phyloP scores from a whole-genome alignment of 192 early-diverging fungal species.

The Funneliformis mosseae region DNA sequence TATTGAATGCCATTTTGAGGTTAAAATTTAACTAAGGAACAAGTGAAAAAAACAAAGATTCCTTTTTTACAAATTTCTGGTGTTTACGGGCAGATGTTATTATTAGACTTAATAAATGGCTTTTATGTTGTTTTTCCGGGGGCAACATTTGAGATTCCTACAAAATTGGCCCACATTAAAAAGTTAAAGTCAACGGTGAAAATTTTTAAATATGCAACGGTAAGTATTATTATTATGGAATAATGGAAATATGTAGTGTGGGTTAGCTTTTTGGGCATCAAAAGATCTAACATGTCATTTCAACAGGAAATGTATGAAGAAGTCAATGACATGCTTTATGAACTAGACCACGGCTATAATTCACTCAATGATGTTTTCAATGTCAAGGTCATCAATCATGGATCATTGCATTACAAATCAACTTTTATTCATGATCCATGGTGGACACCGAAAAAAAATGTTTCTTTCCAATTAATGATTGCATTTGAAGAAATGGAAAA shows the following conservation, averaged over 20 bases:
- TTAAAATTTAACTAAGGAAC: background rate
- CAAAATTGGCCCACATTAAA: background rate
- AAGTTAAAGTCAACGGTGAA: background rate
- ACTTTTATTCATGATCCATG: no score
- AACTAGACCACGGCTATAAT: slow-evolving; percentile 9
- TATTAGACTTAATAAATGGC: slow-evolving; percentile 2
- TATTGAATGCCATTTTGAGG: background rate
- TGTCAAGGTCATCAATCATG: background rate
- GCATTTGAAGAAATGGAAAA: no score
- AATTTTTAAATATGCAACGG: background rate
- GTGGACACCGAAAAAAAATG: no score
- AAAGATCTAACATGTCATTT: background rate
- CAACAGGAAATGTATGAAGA: slow-evolving; percentile 20
- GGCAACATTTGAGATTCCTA: background rate
- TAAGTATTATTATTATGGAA: slow-evolving; percentile 21
- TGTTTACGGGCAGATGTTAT: background rate
- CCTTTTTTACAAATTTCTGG: slow-evolving; percentile 5
- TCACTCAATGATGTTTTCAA: slow-evolving; percentile 10
- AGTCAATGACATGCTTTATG: slow-evolving; percentile 12
- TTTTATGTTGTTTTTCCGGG: background rate
- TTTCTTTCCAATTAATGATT: no score
- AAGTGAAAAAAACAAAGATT: background rate
- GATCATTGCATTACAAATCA: no score
- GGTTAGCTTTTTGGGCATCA: slow-evolving; percentile 20
- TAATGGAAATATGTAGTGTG: slow-evolving; percentile 18